Percentiles rank a stretch among this genome's conserved stretches.
Conservation (phyloP, 495 filamentous ascomycete genomes). For the Penicillium parvum region DNA sequence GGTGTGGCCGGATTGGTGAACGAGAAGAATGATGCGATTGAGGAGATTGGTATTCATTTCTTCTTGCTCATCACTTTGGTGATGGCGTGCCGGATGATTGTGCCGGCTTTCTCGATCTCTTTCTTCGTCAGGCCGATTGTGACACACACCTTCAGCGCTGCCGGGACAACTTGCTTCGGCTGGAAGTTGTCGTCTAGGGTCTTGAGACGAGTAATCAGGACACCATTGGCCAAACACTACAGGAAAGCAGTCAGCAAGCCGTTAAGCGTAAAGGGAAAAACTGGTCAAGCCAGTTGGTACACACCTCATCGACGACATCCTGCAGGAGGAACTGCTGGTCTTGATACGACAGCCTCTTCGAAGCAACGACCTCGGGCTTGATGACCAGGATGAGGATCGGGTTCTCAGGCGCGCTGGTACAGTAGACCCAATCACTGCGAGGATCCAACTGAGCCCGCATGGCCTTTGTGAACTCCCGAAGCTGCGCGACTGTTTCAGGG, state of each 20-base stretch:
- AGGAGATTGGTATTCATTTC: conserved; percentile 27
- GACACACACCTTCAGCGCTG: conserved; percentile 86
- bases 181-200: conserved; percentile 60
- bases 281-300: conserved; percentile 10
- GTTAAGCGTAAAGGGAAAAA: neutral
- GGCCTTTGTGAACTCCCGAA: conserved; percentile 75
- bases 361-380: conserved; percentile 75
- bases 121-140: conserved; percentile 84
- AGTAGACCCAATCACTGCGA: conserved; percentile 85
- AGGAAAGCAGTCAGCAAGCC: conserved; percentile 6
- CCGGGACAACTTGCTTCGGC: conserved; percentile 61
- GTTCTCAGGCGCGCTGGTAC: conserved; percentile 78
- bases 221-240: conserved; percentile 73
- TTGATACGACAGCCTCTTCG: conserved; percentile 57
- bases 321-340: conserved; percentile 85
- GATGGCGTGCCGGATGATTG: conserved; percentile 84
- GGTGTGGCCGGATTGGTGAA: too few species aligned
- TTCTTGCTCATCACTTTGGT: conserved; percentile 73
- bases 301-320: conserved; percentile 90
- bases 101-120: conserved; percentile 89
- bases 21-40: neutral
- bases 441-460: conserved; percentile 88
- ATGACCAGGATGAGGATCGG: conserved; percentile 81
- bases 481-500: conserved; percentile 67
- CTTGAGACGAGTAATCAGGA: conserved; percentile 84